Conservation (phyloP, 192 early-diverging fungal genomes). For the Irineochytrium annulatum region DNA sequence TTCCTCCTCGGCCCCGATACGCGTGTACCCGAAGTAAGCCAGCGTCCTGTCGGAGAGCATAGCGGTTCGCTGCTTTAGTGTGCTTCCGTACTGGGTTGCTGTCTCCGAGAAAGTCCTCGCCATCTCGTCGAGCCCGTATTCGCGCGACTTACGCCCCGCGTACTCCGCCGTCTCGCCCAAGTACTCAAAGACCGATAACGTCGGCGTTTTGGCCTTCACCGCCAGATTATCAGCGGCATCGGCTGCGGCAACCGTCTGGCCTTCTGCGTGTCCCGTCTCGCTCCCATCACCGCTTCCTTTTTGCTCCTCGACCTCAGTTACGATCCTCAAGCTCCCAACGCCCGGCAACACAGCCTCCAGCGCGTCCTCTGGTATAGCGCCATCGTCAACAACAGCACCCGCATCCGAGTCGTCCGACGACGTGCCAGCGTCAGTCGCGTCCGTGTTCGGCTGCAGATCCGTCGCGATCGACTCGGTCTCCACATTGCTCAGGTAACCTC, state of each 20-base stretch:
- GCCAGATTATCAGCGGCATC: background rate
- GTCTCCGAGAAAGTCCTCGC: conserved; percentile 20
- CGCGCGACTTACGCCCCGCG: conserved; percentile 30
- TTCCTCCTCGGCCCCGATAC: conserved; percentile 3
- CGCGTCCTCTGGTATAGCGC: too few relatives aligned
- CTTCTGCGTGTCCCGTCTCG: background rate
- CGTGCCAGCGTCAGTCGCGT: too few relatives aligned
- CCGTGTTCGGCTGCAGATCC: too few relatives aligned
- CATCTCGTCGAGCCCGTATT: conserved; percentile 39
- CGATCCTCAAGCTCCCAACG: too few relatives aligned
- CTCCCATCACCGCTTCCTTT: too few relatives aligned
- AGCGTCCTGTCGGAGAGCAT: conserved; percentile 12
- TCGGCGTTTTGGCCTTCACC: background rate
- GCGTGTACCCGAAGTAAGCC: conserved; percentile 16
- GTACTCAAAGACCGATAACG: conserved; percentile 18
- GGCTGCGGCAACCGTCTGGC: background rate
- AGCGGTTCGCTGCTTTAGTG: background rate
- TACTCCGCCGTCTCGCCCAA: conserved; percentile 36
- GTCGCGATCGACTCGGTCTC: too few relatives aligned
- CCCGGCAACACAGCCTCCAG: too few relatives aligned
- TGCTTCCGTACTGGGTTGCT: conserved; percentile 7
- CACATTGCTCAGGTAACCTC: too few relatives aligned
- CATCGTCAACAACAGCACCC: too few relatives aligned
- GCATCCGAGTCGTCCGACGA: too few relatives aligned
- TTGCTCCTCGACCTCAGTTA: too few relatives aligned